Evolutionary conservation across 176 grass and related monocot species (phyloP).

Genomic region (Hyparrhenia diplandra): DNA sequence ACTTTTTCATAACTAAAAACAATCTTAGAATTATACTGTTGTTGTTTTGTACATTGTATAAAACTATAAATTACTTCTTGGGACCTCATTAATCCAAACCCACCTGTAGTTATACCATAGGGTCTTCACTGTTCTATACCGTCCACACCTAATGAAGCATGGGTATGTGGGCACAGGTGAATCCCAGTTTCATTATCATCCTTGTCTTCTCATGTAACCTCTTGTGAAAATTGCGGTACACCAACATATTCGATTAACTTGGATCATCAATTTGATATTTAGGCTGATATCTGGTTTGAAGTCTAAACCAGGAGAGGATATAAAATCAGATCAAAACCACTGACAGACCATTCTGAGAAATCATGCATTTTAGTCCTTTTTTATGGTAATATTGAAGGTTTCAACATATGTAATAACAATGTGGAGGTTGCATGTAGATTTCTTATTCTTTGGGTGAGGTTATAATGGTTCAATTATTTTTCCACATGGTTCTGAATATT

Average conservation of each 20-base stretch:
- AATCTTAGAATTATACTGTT: not conserved
- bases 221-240: not conserved
- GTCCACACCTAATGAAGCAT: not conserved
- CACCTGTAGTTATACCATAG: not conserved
- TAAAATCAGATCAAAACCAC: not conserved
- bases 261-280: not conserved
- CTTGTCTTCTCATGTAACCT: not conserved
- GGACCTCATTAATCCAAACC: not conserved
- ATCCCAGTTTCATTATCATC: not conserved
- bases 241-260: not conserved
- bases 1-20: not conserved
- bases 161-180: not conserved
- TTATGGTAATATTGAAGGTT: not conserved
- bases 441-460: not conserved
- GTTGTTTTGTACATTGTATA: conserved; percentile 7
- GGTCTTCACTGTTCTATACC: not conserved
- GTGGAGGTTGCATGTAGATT: not conserved
- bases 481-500: not conserved
- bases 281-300: not conserved
- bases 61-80: conserved; percentile 6
- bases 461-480: not conserved
- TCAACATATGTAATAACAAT: not conserved
- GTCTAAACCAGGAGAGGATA: not conserved
- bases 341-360: not conserved
- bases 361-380: not conserved